Evolutionary conservation across 768 basidiomycete species (phyloP).

Genomic region (Boletales sp.): DNA sequence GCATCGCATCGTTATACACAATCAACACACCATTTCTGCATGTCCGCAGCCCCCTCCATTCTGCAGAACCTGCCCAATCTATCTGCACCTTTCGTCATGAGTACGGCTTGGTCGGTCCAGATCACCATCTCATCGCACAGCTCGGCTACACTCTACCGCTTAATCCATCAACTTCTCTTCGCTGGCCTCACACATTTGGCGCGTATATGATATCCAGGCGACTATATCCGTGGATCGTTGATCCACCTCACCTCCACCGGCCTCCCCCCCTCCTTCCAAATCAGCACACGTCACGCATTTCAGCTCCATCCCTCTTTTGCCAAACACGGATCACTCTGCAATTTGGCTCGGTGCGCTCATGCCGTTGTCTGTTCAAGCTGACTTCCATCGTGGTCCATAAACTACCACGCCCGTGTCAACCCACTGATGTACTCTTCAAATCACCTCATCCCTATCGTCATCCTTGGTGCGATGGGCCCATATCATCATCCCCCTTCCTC

Average conservation of each 20-base stretch:
- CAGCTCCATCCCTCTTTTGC: background rate
- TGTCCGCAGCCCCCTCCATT: conserved; percentile 10
- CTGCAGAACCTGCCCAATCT: too few species aligned
- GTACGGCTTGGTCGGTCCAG: background rate
- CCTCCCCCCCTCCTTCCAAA: background rate
- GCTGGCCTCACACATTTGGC: conserved; percentile 3
- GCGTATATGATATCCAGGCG: background rate
- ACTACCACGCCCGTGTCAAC: conserved; percentile 15
- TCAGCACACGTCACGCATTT: background rate
- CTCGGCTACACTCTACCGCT: background rate
- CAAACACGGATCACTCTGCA: conserved; percentile 1
- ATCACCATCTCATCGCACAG: conserved; percentile 2
- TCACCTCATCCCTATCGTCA: conserved; percentile 25
- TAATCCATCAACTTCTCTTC: background rate
- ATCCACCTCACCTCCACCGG: conserved; percentile 1
- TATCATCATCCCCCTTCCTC: conserved; percentile 7
- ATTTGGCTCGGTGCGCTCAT: conserved; percentile 3
- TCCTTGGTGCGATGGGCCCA: background rate
- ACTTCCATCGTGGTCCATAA: conserved; percentile 6
- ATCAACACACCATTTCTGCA: conserved; percentile 21
- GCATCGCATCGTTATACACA: conserved; percentile 9
- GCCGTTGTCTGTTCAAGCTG: conserved; percentile 9
- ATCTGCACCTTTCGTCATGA: background rate
- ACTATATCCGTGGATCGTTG: background rate
- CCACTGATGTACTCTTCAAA: conserved; percentile 9